Percentiles rank a stretch among this genome's conserved stretches.
Evolutionary conservation across 2,329 filamentous ascomycete genomes (phyloP).

Genomic region (Aspergillus eucalypticola): DNA sequence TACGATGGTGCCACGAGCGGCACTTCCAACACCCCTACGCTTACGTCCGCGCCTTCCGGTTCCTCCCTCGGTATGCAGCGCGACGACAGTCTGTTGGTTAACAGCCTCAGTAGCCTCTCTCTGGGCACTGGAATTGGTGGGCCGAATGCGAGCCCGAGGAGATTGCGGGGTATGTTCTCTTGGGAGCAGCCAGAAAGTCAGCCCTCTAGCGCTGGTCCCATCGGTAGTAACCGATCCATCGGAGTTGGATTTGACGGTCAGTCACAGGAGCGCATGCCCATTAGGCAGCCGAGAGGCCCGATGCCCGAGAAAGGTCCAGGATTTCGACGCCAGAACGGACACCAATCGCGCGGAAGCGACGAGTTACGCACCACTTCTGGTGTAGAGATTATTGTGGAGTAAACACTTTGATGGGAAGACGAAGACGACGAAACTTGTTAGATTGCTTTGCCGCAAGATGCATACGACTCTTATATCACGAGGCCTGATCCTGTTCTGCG

Average conservation of each 20-base stretch:
- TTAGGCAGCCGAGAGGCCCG: conserved; percentile 64
- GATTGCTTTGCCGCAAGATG: conserved; percentile 44
- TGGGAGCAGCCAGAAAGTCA: conserved; percentile 59
- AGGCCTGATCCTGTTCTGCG: conserved; percentile 40
- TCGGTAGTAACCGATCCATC: conserved; percentile 65
- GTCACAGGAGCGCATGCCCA: conserved; percentile 56
- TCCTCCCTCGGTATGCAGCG: conserved; percentile 51
- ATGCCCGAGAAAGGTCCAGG: conserved; percentile 60
- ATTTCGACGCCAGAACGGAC: conserved; percentile 63
- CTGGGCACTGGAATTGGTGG: conserved; percentile 53
- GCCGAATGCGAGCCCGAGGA: conserved; percentile 57
- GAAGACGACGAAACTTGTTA: conserved; percentile 37
- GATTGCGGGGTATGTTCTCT: conserved; percentile 61
- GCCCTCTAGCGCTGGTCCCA: conserved; percentile 54
- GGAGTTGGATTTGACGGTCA: conserved; percentile 60
- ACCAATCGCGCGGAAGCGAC: conserved; percentile 63
- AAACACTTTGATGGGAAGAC: conserved; percentile 40
- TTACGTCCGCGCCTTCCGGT: conserved; percentile 61
- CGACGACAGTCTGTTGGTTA: conserved; percentile 62
- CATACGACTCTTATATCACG: conserved; percentile 45
- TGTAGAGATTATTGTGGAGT: conserved; percentile 66
- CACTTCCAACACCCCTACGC: conserved; percentile 65
- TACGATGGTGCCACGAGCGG: conserved; percentile 59
- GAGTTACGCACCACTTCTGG: conserved; percentile 62
- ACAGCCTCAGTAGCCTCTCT: conserved; percentile 62